Evolutionary conservation across 768 basidiomycete species (phyloP), one percentile per base, ranked within the genome.

Genomic region (Boletus tylopilopsis): DNA sequence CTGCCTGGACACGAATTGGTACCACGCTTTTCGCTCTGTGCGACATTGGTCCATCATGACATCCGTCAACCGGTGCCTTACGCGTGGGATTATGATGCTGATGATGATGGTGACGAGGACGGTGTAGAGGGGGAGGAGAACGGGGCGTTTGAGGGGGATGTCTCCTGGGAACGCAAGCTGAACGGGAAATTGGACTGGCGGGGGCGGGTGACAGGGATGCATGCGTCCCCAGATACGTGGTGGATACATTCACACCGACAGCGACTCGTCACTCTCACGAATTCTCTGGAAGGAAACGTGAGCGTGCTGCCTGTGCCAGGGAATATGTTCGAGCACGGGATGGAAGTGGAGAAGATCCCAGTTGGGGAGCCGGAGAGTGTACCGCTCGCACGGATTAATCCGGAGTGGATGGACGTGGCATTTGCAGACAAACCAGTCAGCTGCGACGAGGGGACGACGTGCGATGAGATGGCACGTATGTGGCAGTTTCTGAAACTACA

Each of bases 151-250:
- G 71, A 82, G 55, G 63, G 58, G 2, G 81, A 88, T 63, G 77
- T 83, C 9, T 73, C 72, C 0, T 91, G 84, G 79, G 77, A 81
- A 13, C 72, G 77, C 27, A 90, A 84, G 68, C 23, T 67, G 2
- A 78, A 85, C 61, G 80, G 84, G 51, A 69, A 78, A 4, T 54
- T 89, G n/a, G 70, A 81, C 35, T 90, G 89, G 89, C 74, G 89
- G 35, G 89, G 89, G 4, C 79, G 79, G 34, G 86, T 80, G 37
- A 89, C 87, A 0, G 89, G 88, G 11, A 84, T 81, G 18, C 69
- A 57, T 43, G 74, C 47, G 33, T 58, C 67, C 12, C 47, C 60
- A 2, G 45, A 55, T 2, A n/a, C n/a, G n/a, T n/a, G n/a, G n/a
- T n/a, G n/a, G n/a, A n/a, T n/a, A n/a, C n/a, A n/a, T n/a, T n/a